These are phyloP conservation scores for Tuber microsphaerosporum DNA, from an alignment of 495 filamentous ascomycete genomes.

Conservation along the genomic window DNA sequence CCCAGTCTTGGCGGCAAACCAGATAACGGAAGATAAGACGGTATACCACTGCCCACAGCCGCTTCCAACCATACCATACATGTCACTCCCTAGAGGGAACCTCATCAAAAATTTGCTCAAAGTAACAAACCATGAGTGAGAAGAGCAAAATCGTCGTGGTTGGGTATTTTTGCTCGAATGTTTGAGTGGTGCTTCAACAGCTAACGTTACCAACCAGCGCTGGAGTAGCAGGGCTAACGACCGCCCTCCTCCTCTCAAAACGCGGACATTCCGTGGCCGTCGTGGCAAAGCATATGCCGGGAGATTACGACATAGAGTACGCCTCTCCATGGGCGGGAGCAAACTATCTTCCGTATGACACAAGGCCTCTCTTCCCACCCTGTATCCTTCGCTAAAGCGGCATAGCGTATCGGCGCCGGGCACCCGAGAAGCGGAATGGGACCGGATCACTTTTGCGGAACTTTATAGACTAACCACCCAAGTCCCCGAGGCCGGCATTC, in stretches of 20 bases:
- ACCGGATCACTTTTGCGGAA: conserved; percentile 43
- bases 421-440: conserved; percentile 48
- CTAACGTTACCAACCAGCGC: conserved; percentile 53
- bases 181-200: not conserved
- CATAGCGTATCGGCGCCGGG: conserved; percentile 51
- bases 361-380: not conserved
- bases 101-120: not conserved
- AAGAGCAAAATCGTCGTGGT: not conserved
- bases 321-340: conserved; percentile 92
- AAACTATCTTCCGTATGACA: conserved; percentile 64
- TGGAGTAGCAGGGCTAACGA: conserved; percentile 87
- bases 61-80: not conserved
- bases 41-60: not conserved
- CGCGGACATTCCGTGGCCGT: conserved; percentile 69
- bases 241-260: conserved; percentile 71
- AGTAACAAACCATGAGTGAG: not conserved
- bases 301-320: conserved; percentile 96
- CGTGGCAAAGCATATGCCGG: conserved; percentile 93
- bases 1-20: too few species aligned
- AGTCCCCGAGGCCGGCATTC: conserved; percentile 79
- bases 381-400: too few species aligned
- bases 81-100: not conserved
- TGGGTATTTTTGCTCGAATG: not conserved
- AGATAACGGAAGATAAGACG: too few species aligned
- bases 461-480: conserved; percentile 54